phyloP scores from a whole-genome alignment of 257 asterid species.

The Solanum ahanhuiri region DNA sequence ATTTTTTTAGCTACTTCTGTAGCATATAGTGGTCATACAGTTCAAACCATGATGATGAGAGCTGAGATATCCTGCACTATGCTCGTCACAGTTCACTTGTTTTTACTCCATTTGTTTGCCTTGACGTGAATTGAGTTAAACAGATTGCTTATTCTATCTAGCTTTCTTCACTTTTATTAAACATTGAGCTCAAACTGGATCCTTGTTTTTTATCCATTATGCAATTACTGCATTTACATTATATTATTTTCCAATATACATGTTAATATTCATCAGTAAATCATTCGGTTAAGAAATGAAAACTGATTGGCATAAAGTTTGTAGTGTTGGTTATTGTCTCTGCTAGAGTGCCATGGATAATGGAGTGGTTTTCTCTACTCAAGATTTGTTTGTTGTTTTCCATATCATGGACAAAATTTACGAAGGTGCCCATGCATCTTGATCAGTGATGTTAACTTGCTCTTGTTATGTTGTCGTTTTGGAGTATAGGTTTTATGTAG shows the following conservation, averaged over 20 bases:
- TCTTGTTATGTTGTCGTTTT: not conserved
- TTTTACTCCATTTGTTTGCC: not conserved
- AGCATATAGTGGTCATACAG: not conserved
- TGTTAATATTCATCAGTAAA: not conserved
- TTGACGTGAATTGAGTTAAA: not conserved
- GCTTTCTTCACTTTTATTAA: not conserved
- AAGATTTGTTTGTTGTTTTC: not conserved
- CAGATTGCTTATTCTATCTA: not conserved
- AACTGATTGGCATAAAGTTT: not conserved
- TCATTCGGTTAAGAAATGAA: not conserved
- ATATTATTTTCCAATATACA: not conserved
- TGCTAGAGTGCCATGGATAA: not conserved
- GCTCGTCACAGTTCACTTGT: not conserved
- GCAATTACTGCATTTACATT: not conserved
- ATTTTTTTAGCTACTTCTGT: not conserved
- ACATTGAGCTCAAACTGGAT: not conserved
- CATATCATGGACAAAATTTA: not conserved
- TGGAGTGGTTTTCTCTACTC: not conserved
- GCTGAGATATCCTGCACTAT: not conserved
- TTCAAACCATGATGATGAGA: not conserved
- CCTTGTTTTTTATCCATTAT: not conserved
- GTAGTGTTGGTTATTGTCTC: not conserved
- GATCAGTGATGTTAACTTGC: not conserved
- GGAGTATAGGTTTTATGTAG: slow-evolving; percentile 46
- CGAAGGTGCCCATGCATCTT: not conserved